Evolutionary conservation across 192 early-diverging fungal genomes (phyloP).

Genomic region (Coemansia sp.): DNA sequence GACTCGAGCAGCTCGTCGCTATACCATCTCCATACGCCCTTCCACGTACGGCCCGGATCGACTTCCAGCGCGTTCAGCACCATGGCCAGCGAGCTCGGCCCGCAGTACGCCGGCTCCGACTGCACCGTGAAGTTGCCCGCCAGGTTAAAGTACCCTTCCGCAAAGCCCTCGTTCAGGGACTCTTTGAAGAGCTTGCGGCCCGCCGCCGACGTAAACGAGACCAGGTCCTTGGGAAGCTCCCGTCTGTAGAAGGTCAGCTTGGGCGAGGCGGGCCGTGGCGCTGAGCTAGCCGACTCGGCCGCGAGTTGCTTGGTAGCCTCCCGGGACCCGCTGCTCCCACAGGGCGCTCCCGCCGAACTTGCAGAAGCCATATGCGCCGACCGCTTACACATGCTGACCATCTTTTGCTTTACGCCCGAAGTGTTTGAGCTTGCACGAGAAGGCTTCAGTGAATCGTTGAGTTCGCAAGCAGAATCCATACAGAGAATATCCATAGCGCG

Average conservation of each 20-base stretch:
- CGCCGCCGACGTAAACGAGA: constrained; percentile 74
- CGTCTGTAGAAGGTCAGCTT: constrained; percentile 63
- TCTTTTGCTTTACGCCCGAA: constrained; percentile 22
- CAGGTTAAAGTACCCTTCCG: constrained; percentile 84
- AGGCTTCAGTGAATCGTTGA: not conserved
- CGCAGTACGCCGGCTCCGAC: constrained; percentile 87
- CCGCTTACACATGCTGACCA: constrained; percentile 23
- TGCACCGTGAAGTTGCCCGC: constrained; percentile 89
- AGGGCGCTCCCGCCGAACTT: not conserved
- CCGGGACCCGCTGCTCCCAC: too few species aligned
- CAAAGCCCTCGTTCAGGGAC: constrained; percentile 68
- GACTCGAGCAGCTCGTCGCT: constrained; percentile 73
- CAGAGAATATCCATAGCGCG: constrained; percentile 1
- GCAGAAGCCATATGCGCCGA: constrained; percentile 3
- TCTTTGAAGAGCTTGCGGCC: constrained; percentile 81
- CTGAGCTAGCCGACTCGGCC: not conserved
- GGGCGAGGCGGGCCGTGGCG: constrained; percentile 3
- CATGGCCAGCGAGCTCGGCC: constrained; percentile 87
- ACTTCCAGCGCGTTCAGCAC: constrained; percentile 92
- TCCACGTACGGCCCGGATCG: constrained; percentile 84
- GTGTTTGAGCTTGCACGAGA: not conserved
- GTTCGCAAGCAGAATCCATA: not conserved
- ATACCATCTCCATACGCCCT: constrained; percentile 93
- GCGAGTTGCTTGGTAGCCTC: not conserved
- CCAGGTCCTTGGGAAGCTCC: constrained; percentile 61